Conservation (phyloP, 2,329 filamentous ascomycete genomes). For the Trichophyton benhamiae region DNA sequence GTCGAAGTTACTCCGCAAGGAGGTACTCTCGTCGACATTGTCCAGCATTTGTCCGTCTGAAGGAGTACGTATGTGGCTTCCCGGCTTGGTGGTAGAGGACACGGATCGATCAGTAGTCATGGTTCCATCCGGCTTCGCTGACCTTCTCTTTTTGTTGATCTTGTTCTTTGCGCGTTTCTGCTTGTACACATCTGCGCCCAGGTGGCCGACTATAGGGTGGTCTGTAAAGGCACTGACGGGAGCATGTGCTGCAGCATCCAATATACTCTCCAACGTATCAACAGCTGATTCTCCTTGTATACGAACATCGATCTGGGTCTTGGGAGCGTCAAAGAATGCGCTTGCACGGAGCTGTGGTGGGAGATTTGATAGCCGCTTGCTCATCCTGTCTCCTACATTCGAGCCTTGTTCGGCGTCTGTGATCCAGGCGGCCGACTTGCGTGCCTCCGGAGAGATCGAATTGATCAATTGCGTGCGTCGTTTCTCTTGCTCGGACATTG, state of each 20-base stretch:
- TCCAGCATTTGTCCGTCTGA: conserved; percentile 15
- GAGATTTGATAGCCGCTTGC: conserved; percentile 37
- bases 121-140: background rate
- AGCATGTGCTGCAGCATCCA: conserved; percentile 76
- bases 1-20: conserved; percentile 14
- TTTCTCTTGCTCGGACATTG: conserved; percentile 48
- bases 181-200: conserved; percentile 68
- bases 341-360: conserved; percentile 83
- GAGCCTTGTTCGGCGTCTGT: conserved; percentile 18
- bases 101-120: conserved; percentile 14
- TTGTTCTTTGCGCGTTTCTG: conserved; percentile 22
- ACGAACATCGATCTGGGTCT: conserved; percentile 43
- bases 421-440: conserved; percentile 42
- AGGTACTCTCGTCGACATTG: conserved; percentile 9
- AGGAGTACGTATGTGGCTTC: conserved; percentile 9
- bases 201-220: conserved; percentile 65
- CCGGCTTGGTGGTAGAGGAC: conserved; percentile 8
- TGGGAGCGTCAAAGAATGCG: conserved; percentile 69
- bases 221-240: conserved; percentile 88
- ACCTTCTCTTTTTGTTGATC: conserved; percentile 20
- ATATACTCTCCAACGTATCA: conserved; percentile 76
- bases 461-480: conserved; percentile 62
- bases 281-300: conserved; percentile 68
- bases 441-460: conserved; percentile 44
- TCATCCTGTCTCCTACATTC: conserved; percentile 10